phyloP scores from a whole-genome alignment of 2,329 filamentous ascomycete genomes.

The Penicillium rolfsii region DNA sequence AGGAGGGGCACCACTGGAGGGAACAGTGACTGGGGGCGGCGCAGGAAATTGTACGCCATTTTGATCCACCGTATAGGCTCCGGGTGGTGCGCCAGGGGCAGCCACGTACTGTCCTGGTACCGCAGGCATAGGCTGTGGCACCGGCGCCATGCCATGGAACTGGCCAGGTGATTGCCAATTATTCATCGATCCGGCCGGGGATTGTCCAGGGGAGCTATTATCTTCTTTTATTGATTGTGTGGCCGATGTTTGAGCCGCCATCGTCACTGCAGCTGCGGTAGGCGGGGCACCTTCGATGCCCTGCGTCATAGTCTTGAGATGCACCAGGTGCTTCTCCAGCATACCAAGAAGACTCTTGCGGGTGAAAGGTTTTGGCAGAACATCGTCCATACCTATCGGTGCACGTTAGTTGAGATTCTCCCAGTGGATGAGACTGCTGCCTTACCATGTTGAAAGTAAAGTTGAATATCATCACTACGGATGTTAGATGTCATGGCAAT shows the following conservation, averaged over 20 bases:
- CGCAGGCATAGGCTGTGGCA: slow-evolving; percentile 52
- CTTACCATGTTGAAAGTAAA: slow-evolving; percentile 95
- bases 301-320: slow-evolving; percentile 71
- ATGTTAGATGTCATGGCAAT: slow-evolving; percentile 99
- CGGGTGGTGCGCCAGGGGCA: slow-evolving; percentile 42
- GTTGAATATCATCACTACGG: slow-evolving; percentile 90
- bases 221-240: slow-evolving; percentile 65
- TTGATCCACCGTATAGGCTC: slow-evolving; percentile 45
- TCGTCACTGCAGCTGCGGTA: slow-evolving; percentile 44
- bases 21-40: slow-evolving; percentile 41
- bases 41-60: slow-evolving; percentile 47
- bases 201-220: slow-evolving; percentile 65
- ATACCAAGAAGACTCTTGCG: slow-evolving; percentile 81
- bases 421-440: not conserved
- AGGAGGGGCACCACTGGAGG: slow-evolving; percentile 33
- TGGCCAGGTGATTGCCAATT: slow-evolving; percentile 68
- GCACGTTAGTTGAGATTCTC: slow-evolving; percentile 28
- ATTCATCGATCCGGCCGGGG: slow-evolving; percentile 60
- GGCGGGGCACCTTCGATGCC: slow-evolving; percentile 57
- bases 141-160: slow-evolving; percentile 61
- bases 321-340: slow-evolving; percentile 84
- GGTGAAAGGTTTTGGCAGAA: slow-evolving; percentile 95
- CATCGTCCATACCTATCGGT: slow-evolving; percentile 86
- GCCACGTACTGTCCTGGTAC: slow-evolving; percentile 49
- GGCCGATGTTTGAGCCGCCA: slow-evolving; percentile 54